These are phyloP conservation scores for Rhodomyrtus tomentosa DNA, from an alignment of 345 rosid species.

Conservation along the genomic window DNA sequence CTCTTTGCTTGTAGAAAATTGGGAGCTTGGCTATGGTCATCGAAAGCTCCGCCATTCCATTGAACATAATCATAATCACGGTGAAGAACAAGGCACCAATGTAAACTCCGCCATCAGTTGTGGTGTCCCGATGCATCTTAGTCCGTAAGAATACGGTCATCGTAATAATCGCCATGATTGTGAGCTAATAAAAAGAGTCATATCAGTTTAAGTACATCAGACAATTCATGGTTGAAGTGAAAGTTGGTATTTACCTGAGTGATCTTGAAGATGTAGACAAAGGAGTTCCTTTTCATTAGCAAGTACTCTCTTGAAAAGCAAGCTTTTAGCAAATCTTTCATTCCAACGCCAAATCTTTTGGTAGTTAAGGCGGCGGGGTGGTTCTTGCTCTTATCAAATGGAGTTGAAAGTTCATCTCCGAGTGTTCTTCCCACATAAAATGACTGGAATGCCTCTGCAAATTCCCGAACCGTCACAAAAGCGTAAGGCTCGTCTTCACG, in stretches of 20 bases:
- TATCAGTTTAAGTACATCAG: not conserved
- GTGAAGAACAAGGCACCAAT: constrained; percentile 27
- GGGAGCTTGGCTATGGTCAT: constrained; percentile 31
- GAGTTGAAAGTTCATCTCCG: constrained; percentile 27
- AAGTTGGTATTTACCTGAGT: constrained; percentile 14
- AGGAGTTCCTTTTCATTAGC: constrained; percentile 56
- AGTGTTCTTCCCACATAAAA: constrained; percentile 24
- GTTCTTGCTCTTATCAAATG: constrained; percentile 34
- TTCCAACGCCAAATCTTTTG: constrained; percentile 32
- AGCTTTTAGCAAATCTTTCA: constrained; percentile 41
- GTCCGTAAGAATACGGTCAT: constrained; percentile 33
- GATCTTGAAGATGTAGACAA: constrained; percentile 41
- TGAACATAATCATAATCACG: constrained; percentile 11
- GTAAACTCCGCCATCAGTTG: constrained; percentile 16
- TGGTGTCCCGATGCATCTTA: constrained; percentile 8
- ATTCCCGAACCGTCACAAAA: constrained; percentile 35
- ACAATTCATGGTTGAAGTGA: not conserved
- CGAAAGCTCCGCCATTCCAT: constrained; percentile 22
- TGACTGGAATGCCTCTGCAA: constrained; percentile 39
- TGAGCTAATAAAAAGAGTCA: not conserved
- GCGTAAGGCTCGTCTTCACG: constrained; percentile 30
- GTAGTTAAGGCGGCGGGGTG: constrained; percentile 53
- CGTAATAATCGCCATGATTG: constrained; percentile 9
- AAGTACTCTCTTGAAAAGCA: constrained; percentile 37
- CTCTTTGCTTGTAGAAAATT: constrained; percentile 40